Percentiles rank a stretch among this genome's conserved stretches.
Conservation (phyloP, 495 filamentous ascomycete genomes). For the Lophiostoma macrostomum region DNA sequence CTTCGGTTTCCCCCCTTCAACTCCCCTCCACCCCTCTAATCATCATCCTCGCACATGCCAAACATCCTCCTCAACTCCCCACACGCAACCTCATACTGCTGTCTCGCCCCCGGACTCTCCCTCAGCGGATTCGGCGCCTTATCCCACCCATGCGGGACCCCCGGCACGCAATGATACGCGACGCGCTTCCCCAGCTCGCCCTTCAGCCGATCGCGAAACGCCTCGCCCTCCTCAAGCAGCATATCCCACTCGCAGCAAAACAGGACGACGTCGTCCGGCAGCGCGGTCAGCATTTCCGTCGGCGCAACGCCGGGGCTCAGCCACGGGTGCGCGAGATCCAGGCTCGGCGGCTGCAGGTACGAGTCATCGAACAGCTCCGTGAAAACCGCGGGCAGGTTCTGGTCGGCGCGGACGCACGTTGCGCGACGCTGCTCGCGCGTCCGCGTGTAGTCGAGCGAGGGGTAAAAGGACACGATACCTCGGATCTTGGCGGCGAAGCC, state of each 20-base stretch:
- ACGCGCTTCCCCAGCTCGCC: slow-evolving; percentile 62
- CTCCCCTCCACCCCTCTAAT: slow-evolving; percentile 7
- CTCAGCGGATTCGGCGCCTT: slow-evolving; percentile 76
- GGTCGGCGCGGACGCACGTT: slow-evolving; percentile 61
- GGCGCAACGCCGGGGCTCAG: slow-evolving; percentile 62
- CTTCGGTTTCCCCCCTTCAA: not conserved
- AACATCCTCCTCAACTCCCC: slow-evolving; percentile 45
- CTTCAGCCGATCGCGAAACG: slow-evolving; percentile 60
- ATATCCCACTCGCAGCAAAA: slow-evolving; percentile 91
- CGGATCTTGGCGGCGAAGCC: slow-evolving; percentile 47
- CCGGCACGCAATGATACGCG: slow-evolving; percentile 66
- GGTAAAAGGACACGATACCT: slow-evolving; percentile 75
- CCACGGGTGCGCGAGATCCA: slow-evolving; percentile 55
- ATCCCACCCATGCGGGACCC: slow-evolving; percentile 79
- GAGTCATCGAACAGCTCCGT: slow-evolving; percentile 83
- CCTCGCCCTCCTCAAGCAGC: slow-evolving; percentile 72
- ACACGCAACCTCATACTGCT: slow-evolving; percentile 48
- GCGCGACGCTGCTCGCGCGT: slow-evolving; percentile 70
- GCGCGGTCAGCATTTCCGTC: slow-evolving; percentile 48
- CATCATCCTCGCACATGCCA: slow-evolving; percentile 20
- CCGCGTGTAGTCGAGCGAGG: slow-evolving; percentile 75
- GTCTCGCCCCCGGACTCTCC: slow-evolving; percentile 44
- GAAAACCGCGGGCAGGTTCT: slow-evolving; percentile 68
- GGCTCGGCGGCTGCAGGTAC: slow-evolving; percentile 63
- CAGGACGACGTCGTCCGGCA: slow-evolving; percentile 66